Evolutionary conservation across 2,329 filamentous ascomycete species (phyloP).

Genomic region (Cladophialophora bantiana): DNA sequence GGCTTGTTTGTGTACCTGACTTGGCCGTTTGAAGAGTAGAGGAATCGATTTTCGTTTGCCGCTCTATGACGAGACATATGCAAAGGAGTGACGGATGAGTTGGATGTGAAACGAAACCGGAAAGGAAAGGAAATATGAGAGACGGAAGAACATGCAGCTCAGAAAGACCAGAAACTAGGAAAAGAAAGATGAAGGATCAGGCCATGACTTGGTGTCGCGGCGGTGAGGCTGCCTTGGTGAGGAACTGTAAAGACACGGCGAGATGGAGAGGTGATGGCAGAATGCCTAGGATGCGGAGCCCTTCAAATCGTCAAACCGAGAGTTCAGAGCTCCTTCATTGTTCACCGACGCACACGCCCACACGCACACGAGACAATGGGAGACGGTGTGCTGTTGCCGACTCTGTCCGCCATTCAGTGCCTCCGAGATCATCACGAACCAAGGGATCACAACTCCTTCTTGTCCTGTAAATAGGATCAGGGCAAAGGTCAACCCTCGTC

Average conservation of each 20-base stretch:
- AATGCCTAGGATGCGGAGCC: slow-evolving; percentile 15
- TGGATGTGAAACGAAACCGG: slow-evolving; percentile 6
- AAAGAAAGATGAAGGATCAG: slow-evolving; percentile 3
- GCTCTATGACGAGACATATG: slow-evolving; percentile 5
- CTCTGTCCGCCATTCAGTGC: neutral
- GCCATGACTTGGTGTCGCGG: slow-evolving; percentile 15
- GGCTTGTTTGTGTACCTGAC: neutral
- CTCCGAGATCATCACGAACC: slow-evolving; percentile 2
- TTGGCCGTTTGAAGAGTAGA: neutral
- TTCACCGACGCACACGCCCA: slow-evolving; percentile 5
- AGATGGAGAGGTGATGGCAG: slow-evolving; percentile 14
- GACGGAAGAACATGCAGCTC: neutral
- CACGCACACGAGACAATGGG: neutral
- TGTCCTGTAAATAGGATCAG: neutral
- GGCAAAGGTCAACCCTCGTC: neutral
- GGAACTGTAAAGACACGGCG: slow-evolving; percentile 15
- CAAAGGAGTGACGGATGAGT: slow-evolving; percentile 22
- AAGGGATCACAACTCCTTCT: slow-evolving; percentile 7
- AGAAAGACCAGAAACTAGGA: neutral
- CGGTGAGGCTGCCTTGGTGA: slow-evolving; percentile 4
- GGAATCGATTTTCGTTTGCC: neutral
- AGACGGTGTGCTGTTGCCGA: neutral
- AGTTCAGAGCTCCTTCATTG: neutral
- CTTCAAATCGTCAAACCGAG: slow-evolving; percentile 9
- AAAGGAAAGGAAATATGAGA: neutral